Evolutionary conservation across 345 rosid species (phyloP), one percentile per base, ranked within the genome.

Genomic region (Moricandia moricandioides): DNA sequence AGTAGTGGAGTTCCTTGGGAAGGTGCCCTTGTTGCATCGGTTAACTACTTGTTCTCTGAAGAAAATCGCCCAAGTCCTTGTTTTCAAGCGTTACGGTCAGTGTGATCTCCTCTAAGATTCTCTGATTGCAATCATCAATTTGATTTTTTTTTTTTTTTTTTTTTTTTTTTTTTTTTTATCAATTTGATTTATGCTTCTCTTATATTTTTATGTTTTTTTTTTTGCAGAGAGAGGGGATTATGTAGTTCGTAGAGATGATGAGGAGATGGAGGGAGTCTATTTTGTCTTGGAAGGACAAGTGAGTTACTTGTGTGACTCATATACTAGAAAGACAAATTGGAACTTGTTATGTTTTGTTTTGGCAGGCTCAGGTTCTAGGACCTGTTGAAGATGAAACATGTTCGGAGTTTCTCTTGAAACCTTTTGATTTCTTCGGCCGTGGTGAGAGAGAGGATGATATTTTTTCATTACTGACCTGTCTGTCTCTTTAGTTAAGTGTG

Each of bases 201-300:
- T 2, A 2, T 47, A 45, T 68, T 0, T 67, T n/a, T n/a, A n/a
- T n/a, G n/a, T n/a, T n/a, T n/a, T n/a, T n/a, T n/a, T n/a, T n/a
- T n/a, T 8, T 40, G 67, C 81, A 92, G 99, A 77, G 45, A 75
- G 81, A 80, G 97, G 97, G 68, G 89, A 90, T 68, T 80, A 77
- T 70, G 84, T 90, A 39, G 83, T 85, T 74, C 89, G 85, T 10
- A 86, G 77, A 78, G 96, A 92, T 60, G 86, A 90, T 58, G 45
- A 65, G 60, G 91, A 47, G 52, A 47, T 86, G 37, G 86, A 92
- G 62, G 99, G 97, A 76, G 66, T 90, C 73, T 90, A 87, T 79
- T 84, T 95, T 63, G 79, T 95, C 39, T 89, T 91, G 88, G 85
- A 88, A 74, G 99, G 99, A 76, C 87, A 90, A 89, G 98, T 91